Base-by-base conservation (phyloP, 176 grass and related monocot species). In the Carex pumila region DNA sequence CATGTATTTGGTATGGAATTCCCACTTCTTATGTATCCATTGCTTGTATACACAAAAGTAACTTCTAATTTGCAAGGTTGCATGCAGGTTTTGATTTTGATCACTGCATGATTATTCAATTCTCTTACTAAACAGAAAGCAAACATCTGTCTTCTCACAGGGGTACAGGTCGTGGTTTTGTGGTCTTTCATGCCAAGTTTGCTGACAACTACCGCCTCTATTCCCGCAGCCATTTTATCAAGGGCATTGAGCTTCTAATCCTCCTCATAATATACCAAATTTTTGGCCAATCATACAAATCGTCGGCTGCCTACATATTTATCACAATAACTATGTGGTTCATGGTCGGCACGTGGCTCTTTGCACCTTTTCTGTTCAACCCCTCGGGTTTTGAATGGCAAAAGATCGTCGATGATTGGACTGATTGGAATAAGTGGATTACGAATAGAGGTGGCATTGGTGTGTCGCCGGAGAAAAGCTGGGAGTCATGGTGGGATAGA, bases 371-470 rank as follows among this genome's bases (percentile, higher is more conserved):
- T 84, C 88, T 98, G 14, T 98, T 98, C 81, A 98, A 98, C 81
- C 95, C 95, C 87, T 93, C 95, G 69, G 95, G 94, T 60, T 98
- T 98, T 2, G 95, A 98, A 86, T 98, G 95, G 95, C 95, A 98
- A 83, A 95, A 98, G 81, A 98, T 98, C 71, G 91, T 98, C 36
- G 92, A 98, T 85, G 92, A 98, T 43, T 98, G 95, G 95, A 90
- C 84, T 57, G 95, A 98, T 77, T 98, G 95, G 95, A 89, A 95
- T 65, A 98, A 98, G 86, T 98, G 95, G 95, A 98, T 98, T 36
- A 91, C 70, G 53, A 98, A 92, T 87, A 81, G 92, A 0, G 95
- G 95, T 7, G 95, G 95, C 59, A 95, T 98, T 69, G 95, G 95
- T 49, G 95, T 98, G 29, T 54, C 79, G 0, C 86, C 84, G 0